Conservation (phyloP, 345 rosid genomes). For the Syzygium jambos region DNA sequence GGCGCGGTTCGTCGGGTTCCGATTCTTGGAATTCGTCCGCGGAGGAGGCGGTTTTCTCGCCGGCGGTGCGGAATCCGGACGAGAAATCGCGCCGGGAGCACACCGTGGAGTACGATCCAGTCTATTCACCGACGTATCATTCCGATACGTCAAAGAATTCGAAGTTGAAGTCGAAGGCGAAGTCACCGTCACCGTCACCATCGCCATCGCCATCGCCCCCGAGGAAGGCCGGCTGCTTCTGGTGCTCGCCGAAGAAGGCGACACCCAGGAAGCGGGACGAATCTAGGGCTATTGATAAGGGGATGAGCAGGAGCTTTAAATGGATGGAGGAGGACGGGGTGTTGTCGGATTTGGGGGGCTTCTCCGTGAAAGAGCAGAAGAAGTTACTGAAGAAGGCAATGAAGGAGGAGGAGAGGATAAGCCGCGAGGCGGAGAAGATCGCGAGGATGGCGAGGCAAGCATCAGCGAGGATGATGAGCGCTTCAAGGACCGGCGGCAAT, state of each 20-base stretch:
- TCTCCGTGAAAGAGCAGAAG: slow-evolving; percentile 47
- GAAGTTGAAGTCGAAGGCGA: background rate
- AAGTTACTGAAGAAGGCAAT: slow-evolving; percentile 53
- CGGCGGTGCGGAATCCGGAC: slow-evolving; percentile 6
- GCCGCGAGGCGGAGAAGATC: slow-evolving; percentile 60
- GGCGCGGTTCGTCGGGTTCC: background rate
- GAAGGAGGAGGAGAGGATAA: slow-evolving; percentile 50
- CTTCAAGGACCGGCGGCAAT: background rate
- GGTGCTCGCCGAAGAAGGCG: slow-evolving; percentile 50
- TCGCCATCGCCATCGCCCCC: slow-evolving; percentile 57
- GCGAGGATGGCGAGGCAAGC: slow-evolving; percentile 61
- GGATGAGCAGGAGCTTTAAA: slow-evolving; percentile 14
- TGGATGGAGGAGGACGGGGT: slow-evolving; percentile 25
- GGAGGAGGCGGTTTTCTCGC: slow-evolving; percentile 8
- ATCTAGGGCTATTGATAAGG: slow-evolving; percentile 9
- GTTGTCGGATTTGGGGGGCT: slow-evolving; percentile 37
- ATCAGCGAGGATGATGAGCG: slow-evolving; percentile 25
- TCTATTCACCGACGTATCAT: slow-evolving; percentile 4
- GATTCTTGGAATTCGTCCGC: background rate
- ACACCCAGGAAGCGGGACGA: slow-evolving; percentile 10
- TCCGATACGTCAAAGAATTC: slow-evolving; percentile 11
- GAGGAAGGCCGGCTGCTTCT: slow-evolving; percentile 38
- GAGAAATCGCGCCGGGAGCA: slow-evolving; percentile 1
- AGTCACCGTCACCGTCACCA: too few relatives aligned
- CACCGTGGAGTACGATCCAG: background rate